Conservation (phyloP, 176 grass and related monocot genomes). For the maize (Zea mays) region DNA sequence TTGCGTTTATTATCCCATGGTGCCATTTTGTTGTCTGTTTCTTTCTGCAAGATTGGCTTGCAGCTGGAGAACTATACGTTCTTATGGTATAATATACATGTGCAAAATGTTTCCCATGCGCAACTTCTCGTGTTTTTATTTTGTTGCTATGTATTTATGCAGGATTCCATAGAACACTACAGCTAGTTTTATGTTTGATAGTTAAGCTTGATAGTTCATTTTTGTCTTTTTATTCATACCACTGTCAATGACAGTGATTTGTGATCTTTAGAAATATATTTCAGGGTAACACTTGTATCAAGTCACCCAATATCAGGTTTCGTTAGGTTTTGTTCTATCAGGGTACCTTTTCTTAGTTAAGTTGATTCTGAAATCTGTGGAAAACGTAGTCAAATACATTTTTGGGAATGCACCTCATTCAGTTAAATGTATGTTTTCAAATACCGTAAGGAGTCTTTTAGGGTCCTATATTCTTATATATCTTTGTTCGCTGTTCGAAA, state of each 20-base stretch:
- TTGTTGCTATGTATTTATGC: background rate
- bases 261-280: background rate
- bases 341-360: background rate
- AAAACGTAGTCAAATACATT: constrained; percentile 9
- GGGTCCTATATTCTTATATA: background rate
- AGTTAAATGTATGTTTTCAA: background rate
- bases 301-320: constrained; percentile 9
- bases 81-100: background rate
- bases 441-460: background rate
- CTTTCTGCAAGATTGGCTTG: constrained; percentile 11
- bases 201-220: background rate
- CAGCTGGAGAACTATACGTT: background rate
- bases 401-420: background rate
- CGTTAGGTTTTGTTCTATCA: constrained; percentile 19
- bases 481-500: background rate
- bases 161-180: background rate
- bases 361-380: background rate
- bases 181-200: background rate
- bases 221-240: background rate
- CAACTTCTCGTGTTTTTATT: background rate
- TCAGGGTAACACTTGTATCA: background rate
- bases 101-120: constrained; percentile 1
- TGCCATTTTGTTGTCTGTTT: constrained; percentile 8
- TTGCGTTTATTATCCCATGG: background rate
- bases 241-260: background rate